Evolutionary conservation across 371 early-diverging fungal genomes (phyloP).

Genomic region (Mucor mucedo): DNA sequence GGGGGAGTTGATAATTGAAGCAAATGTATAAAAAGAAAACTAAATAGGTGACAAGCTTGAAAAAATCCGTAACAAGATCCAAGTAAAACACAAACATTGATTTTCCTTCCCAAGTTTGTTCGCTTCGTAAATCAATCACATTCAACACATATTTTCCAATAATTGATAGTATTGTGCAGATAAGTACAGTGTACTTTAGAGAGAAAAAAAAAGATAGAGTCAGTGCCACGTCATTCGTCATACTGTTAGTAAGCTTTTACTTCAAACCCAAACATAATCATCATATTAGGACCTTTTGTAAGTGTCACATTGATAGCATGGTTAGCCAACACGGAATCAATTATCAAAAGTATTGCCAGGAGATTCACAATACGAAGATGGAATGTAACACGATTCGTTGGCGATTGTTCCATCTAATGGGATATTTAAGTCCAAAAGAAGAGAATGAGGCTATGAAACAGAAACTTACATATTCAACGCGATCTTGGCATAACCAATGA

Average conservation of each 20-base stretch:
- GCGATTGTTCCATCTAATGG: slow-evolving; percentile 84
- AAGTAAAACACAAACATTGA: slow-evolving; percentile 89
- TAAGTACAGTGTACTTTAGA: slow-evolving; percentile 83
- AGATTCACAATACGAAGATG: slow-evolving; percentile 73
- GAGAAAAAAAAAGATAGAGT: too few relatives aligned
- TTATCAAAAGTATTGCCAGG: slow-evolving; percentile 63
- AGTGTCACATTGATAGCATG: slow-evolving; percentile 72
- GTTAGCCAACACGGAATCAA: slow-evolving; percentile 73
- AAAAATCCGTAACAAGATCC: slow-evolving; percentile 86
- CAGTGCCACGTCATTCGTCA: too few relatives aligned
- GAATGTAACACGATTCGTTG: slow-evolving; percentile 63
- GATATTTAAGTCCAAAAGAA: not conserved
- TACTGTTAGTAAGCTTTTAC: slow-evolving; percentile 40
- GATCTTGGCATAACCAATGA: slow-evolving; percentile 94
- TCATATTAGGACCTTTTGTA: slow-evolving; percentile 78
- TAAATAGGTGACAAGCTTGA: slow-evolving; percentile 85
- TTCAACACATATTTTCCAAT: slow-evolving; percentile 86
- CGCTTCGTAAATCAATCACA: slow-evolving; percentile 79
- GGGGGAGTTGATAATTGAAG: slow-evolving; percentile 81
- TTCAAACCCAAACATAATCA: slow-evolving; percentile 97
- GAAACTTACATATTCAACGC: slow-evolving; percentile 86
- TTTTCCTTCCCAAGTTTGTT: slow-evolving; percentile 94
- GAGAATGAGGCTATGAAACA: too few relatives aligned
- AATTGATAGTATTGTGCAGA: slow-evolving; percentile 72
- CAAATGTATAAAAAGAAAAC: slow-evolving; percentile 87